Conservation (phyloP, 805 yeast genomes). For the Starmerella vitae region DNA sequence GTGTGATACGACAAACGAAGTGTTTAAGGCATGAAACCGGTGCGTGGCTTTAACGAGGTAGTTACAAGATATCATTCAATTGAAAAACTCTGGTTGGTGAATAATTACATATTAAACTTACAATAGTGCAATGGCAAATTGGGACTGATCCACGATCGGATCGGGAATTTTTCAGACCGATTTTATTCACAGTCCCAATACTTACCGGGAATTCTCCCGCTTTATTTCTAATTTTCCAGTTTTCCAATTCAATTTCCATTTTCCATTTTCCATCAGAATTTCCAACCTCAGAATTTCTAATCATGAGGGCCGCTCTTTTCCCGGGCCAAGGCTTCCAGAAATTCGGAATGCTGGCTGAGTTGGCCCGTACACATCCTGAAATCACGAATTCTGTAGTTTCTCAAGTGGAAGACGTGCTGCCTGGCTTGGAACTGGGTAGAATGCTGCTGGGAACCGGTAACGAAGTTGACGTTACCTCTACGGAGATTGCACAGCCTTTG, state of each 20-base stretch:
- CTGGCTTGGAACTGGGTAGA: conserved; percentile 21
- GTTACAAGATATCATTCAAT: too few species aligned
- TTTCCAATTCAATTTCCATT: not conserved
- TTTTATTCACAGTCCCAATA: too few species aligned
- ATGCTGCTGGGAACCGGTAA: conserved; percentile 13
- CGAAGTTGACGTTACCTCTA: conserved; percentile 23
- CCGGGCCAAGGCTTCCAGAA: conserved; percentile 31
- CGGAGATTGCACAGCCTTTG: conserved; percentile 43
- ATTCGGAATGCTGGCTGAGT: conserved; percentile 23
- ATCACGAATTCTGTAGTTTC: conserved; percentile 22
- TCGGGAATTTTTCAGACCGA: too few species aligned
- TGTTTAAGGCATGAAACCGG: too few species aligned
- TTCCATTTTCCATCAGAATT: not conserved
- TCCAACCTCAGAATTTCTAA: too few species aligned
- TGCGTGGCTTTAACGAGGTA: too few species aligned
- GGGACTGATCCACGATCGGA: too few species aligned
- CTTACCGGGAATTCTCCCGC: too few species aligned
- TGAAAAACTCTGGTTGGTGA: too few species aligned
- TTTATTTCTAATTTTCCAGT: not conserved
- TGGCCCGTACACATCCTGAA: conserved; percentile 18
- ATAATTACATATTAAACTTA: too few species aligned
- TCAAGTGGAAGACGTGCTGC: conserved; percentile 32
- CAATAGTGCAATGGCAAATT: too few species aligned
- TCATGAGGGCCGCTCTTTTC: conserved; percentile 15
- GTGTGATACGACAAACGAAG: too few species aligned